Evolutionary conservation across 1,139 yeast species (phyloP).

Genomic region (Yamadazyma friedrichii): DNA sequence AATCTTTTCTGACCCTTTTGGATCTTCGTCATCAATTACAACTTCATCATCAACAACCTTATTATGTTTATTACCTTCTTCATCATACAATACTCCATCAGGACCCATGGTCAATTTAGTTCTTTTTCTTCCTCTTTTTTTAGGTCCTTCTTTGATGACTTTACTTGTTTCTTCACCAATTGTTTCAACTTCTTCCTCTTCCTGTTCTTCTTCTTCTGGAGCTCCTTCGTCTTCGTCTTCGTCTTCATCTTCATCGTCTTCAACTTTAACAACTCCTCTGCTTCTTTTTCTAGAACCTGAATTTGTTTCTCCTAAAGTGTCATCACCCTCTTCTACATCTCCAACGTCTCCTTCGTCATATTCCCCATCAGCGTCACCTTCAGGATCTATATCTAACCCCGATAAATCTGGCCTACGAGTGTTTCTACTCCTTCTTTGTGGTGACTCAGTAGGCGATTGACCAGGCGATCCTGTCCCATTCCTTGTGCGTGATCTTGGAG

Average conservation of each 20-base stretch:
- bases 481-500: constrained; percentile 8
- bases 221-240: constrained; percentile 20
- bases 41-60: constrained; percentile 75
- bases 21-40: constrained; percentile 69
- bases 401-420: constrained; percentile 21
- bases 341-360: constrained; percentile 18
- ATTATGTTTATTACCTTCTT: constrained; percentile 47
- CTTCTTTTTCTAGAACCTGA: constrained; percentile 19
- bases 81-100: constrained; percentile 45
- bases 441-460: constrained; percentile 4
- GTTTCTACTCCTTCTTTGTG: constrained; percentile 11
- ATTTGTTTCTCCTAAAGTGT: constrained; percentile 17
- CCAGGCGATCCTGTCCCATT: constrained; percentile 6
- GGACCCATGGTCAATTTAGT: constrained; percentile 35
- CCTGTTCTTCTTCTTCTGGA: constrained; percentile 23
- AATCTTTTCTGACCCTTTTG: constrained; percentile 76
- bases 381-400: constrained; percentile 29
- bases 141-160: constrained; percentile 23
- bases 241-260: constrained; percentile 16
- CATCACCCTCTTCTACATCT: constrained; percentile 15
- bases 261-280: constrained; percentile 22
- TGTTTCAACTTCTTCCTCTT: constrained; percentile 22
- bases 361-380: constrained; percentile 26
- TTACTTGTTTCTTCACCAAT: constrained; percentile 16
- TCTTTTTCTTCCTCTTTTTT: constrained; percentile 48